Conservation (phyloP, 331 rosid species). For the Malus hybrid region DNA sequence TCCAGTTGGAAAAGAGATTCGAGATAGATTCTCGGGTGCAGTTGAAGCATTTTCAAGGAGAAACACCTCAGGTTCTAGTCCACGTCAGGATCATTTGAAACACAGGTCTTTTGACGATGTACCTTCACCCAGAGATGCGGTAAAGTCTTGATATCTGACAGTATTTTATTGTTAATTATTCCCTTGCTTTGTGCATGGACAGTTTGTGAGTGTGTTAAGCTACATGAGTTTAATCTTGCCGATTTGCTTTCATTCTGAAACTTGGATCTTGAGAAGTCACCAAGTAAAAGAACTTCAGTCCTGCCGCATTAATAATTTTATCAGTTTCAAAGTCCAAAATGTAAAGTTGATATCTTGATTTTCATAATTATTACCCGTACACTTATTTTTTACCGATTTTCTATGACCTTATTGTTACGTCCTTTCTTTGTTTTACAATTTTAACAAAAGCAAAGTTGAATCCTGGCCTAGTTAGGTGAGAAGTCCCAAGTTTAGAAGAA, state of each 20-base stretch:
- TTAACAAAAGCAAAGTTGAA: not conserved
- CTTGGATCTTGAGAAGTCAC: not conserved
- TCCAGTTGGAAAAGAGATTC: slow-evolving; percentile 80
- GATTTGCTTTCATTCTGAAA: not conserved
- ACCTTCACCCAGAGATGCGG: slow-evolving; percentile 48
- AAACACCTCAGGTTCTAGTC: slow-evolving; percentile 53
- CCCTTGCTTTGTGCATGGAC: not conserved
- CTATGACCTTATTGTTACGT: not conserved
- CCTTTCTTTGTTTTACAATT: not conserved
- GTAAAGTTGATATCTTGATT: not conserved
- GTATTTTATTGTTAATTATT: not conserved
- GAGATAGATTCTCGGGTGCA: slow-evolving; percentile 80
- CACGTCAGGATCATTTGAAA: slow-evolving; percentile 52
- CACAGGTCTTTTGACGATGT: slow-evolving; percentile 55
- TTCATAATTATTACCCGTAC: not conserved
- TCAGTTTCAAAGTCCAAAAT: not conserved
- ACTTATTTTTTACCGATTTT: not conserved
- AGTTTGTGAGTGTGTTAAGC: not conserved
- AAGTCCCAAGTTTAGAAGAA: not conserved
- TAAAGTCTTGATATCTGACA: slow-evolving; percentile 28
- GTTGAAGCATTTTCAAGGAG: slow-evolving; percentile 72
- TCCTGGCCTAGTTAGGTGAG: not conserved
- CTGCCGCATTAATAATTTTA: not conserved
- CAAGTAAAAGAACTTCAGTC: not conserved
- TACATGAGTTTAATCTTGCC: not conserved